These are phyloP conservation scores for Fraxinus dipetala DNA, from an alignment of 305 asterid species.

Conservation along the genomic window DNA sequence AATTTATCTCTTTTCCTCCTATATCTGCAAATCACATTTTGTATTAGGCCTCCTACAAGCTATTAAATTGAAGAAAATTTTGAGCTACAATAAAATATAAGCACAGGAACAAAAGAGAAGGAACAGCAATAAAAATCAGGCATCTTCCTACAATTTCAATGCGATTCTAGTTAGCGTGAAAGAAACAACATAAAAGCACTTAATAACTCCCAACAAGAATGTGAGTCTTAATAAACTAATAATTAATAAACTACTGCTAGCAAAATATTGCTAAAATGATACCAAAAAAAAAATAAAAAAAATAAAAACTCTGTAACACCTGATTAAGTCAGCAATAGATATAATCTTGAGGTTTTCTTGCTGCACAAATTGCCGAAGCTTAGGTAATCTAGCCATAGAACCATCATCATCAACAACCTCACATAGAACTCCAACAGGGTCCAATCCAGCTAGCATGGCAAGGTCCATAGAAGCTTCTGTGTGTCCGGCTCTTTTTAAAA, in stretches of 20 bases:
- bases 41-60: constrained; percentile 13
- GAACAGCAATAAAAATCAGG: background rate
- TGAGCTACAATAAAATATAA: background rate
- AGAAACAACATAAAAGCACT: background rate
- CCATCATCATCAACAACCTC: constrained; percentile 98
- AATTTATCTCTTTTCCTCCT: constrained; percentile 84
- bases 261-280: background rate
- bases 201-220: background rate
- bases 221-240: background rate
- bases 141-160: background rate
- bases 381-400: constrained; percentile 95
- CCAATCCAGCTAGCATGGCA: constrained; percentile 77
- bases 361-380: constrained; percentile 60
- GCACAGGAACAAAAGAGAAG: background rate
- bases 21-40: constrained; percentile 50
- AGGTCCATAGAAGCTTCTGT: constrained; percentile 98
- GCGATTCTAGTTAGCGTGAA: background rate
- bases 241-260: background rate
- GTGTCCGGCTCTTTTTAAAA: constrained; percentile 96
- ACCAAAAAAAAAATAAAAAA: background rate
- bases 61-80: background rate
- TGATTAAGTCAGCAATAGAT: constrained; percentile 88
- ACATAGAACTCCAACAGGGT: constrained; percentile 79
- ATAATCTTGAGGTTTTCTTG: constrained; percentile 67
- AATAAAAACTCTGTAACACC: constrained; percentile 35